Evolutionary conservation across 108 stramenopile species (phyloP), one percentile per base, ranked within the genome.

Genomic region (Skeletonema grethae): DNA sequence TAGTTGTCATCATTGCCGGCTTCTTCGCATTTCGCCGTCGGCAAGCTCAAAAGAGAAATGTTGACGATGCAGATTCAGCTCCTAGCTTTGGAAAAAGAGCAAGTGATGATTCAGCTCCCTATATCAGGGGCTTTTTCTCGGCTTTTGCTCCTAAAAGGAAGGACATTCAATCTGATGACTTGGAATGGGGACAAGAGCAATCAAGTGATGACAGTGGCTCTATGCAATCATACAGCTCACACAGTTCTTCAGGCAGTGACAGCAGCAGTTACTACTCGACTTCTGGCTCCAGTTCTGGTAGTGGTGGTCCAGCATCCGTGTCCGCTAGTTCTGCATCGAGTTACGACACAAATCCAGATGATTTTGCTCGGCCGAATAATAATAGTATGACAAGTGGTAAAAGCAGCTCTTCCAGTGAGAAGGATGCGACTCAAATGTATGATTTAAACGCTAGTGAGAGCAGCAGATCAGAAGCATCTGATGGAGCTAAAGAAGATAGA

Each of bases 21-120:
- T 61, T 76, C 38, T 62, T 69, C 57, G 67, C 64, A 4, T 32
- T 30, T 7, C 58, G 67, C 39, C 67, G 75, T 36, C 58, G 38
- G 28, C 48, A 30, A 16, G 8, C 15, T 15, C 41, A 43, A n/a
- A 43, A 43, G 41, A 15, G 15, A 43, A 3, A 15, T n/a, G 4
- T 43, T 43, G 41, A 43, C 41, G 15, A 43, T n/a, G 15, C 15
- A n/a, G 41, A 43, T 15, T 43, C 41, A n/a, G 15, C 41, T 43
- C 41, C 41, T 4, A 43, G 41, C 5, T 43, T 43, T n/a, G 15
- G 41, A 15, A 43, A 43, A 10, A 43, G 41, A 0, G 41, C 3
- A n/a, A 43, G 41, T n/a, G 15, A n/a, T 43, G 41, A 43, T 43
- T n/a, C 41, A n/a, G 4, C 15, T 15, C 15, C 41, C 10, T 12